Base-by-base conservation (phyloP, 805 yeast species). In the Lipomyces yamanashiensis region DNA sequence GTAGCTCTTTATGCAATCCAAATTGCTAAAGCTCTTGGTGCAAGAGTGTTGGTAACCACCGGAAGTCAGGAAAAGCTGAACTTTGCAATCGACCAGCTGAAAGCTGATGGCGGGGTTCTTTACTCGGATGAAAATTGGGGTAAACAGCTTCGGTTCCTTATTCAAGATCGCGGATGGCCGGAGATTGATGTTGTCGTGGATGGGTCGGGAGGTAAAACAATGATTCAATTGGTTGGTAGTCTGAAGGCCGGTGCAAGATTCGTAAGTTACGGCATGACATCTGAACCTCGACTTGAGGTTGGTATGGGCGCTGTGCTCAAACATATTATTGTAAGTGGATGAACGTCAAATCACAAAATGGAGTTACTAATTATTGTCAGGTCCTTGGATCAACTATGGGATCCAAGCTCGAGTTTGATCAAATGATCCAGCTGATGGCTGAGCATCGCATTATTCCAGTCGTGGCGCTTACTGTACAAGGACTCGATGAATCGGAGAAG, bases 1-100 rank as follows among this genome's bases (percentile, higher is more conserved):
- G 74, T 81, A 23, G 87, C 89, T 2, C 84, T 85, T 49, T 64
- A 72, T 7, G 77, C 84, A 0, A 72, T 81, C 8, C 68, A 73
- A 12, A 57, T 59, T 0, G 73, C 73, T 36, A 73, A 75, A 33
- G 70, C 72, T 37, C 68, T 81, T 0, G 71, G 71, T n/a, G 71
- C 71, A 13, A 48, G 37, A 12, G 71, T 66, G 33, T 69, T 44
- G n/a, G 71, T 67, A 9, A 66, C 71, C 4, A 57, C 70, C 6
- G 67, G 70, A 8, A 59, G 59, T 6, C 61, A 64, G 37, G 65
- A 51, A 17, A 69, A 69, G 47, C 21, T 69, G 19, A 59, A 56
- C 33, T 49, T 54, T 40, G 71, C 69, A 2, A 43, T 23, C 28
- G 40, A 54, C 23, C 33, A 19, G 7, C 43, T 68, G 8, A 66